A percentile compares a stretch with the other conserved stretches of the same genome.
Conservation (phyloP, 495 filamentous ascomycete genomes). For the Podospora fimiseda region DNA sequence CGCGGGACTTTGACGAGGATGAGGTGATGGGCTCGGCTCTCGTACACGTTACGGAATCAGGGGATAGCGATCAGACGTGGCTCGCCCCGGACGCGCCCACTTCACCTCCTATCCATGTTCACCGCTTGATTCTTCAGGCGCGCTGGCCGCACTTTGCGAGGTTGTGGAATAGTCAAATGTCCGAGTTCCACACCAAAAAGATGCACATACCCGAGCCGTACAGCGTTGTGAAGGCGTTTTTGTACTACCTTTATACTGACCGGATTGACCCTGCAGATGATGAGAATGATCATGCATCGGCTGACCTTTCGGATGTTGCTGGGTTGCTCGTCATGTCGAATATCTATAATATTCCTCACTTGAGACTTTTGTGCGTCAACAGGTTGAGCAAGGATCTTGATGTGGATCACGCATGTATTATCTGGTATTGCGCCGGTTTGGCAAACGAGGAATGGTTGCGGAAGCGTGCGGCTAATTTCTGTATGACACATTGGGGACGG, state of each 20-base stretch:
- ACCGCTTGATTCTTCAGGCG: conserved; percentile 85
- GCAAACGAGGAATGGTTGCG: conserved; percentile 91
- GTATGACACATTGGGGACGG: conserved; percentile 88
- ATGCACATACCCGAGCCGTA: conserved; percentile 98
- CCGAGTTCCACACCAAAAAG: conserved; percentile 89
- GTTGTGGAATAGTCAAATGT: conserved; percentile 87
- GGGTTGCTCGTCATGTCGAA: conserved; percentile 97
- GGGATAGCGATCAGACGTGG: conserved; percentile 49
- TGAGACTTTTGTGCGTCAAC: conserved; percentile 83
- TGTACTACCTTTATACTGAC: conserved; percentile 96
- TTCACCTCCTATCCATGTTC: conserved; percentile 85
- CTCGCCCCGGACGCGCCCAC: conserved; percentile 57
- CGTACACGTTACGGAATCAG: conserved; percentile 30
- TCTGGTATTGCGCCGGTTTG: conserved; percentile 88
- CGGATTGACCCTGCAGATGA: conserved; percentile 58
- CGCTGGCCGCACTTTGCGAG: conserved; percentile 95
- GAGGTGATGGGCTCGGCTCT: conserved; percentile 48
- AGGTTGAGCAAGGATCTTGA: conserved; percentile 83
- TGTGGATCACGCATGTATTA: conserved; percentile 86
- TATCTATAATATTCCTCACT: conserved; percentile 90
- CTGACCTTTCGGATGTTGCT: conserved; percentile 75
- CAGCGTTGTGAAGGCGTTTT: conserved; percentile 84
- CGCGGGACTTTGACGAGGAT: conserved; percentile 55
- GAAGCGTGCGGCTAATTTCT: conserved; percentile 78
- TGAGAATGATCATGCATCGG: conserved; percentile 48